phyloP scores from a whole-genome alignment of 495 filamentous ascomycete species.

The Neurospora sp. region DNA sequence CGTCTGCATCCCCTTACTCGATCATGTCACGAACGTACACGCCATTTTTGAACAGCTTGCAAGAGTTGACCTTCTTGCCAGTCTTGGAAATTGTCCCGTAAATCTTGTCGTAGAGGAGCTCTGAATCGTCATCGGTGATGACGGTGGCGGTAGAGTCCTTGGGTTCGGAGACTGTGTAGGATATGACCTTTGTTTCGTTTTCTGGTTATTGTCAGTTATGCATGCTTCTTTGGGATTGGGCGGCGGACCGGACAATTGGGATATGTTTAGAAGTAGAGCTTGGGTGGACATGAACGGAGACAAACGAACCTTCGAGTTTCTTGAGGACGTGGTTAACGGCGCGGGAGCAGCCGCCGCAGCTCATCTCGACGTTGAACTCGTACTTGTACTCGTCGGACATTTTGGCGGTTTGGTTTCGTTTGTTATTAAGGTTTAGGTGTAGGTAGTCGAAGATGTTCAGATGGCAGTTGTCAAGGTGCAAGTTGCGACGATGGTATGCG shows the following conservation, averaged over 20 bases:
- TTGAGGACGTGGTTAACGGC: slow-evolving; percentile 85
- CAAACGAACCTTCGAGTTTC: slow-evolving; percentile 69
- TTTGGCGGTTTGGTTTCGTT: slow-evolving; percentile 9
- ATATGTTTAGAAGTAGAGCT: neutral
- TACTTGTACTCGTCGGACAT: slow-evolving; percentile 31
- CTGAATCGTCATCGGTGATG: slow-evolving; percentile 41
- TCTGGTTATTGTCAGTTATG: slow-evolving; percentile 14
- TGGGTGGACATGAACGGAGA: neutral
- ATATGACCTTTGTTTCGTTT: neutral
- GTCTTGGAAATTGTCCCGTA: slow-evolving; percentile 42
- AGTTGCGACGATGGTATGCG: neutral
- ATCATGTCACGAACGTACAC: neutral
- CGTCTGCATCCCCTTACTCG: neutral
- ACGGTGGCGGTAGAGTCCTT: slow-evolving; percentile 24
- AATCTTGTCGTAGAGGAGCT: no score
- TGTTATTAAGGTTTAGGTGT: neutral
- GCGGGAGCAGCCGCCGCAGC: slow-evolving; percentile 55
- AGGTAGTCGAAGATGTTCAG: neutral
- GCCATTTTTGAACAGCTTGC: slow-evolving; percentile 29
- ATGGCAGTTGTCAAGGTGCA: neutral
- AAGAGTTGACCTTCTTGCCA: slow-evolving; percentile 81
- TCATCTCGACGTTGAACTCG: slow-evolving; percentile 58
- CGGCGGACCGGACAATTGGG: neutral
- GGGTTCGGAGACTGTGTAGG: neutral
- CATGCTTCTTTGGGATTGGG: neutral